These are phyloP conservation scores for Cucurbita argyrosperma DNA, from an alignment of 306 rosid species.

Conservation along the genomic window DNA sequence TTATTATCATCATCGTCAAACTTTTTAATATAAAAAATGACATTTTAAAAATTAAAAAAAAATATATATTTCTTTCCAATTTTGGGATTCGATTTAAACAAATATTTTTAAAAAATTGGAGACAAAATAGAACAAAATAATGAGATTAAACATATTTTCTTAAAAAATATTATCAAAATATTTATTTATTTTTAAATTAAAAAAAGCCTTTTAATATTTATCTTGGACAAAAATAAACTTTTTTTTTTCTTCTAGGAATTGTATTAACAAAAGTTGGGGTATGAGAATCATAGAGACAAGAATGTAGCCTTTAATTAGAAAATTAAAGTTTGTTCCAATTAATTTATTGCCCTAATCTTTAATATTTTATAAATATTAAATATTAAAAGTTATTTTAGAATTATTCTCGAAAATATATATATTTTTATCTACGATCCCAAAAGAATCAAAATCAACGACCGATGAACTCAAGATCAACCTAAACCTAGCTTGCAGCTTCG, in stretches of 20 bases:
- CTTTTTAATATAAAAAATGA: too few relatives aligned
- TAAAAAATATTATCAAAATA: too few relatives aligned
- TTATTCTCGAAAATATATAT: background rate
- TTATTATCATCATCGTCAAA: too few relatives aligned
- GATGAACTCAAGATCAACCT: background rate
- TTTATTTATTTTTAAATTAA: too few relatives aligned
- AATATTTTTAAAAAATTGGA: too few relatives aligned
- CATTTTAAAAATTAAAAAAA: too few relatives aligned
- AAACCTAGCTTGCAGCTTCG: background rate
- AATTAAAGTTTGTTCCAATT: background rate
- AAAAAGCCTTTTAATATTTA: too few relatives aligned
- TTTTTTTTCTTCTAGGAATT: background rate
- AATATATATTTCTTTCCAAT: too few relatives aligned
- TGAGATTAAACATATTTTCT: too few relatives aligned
- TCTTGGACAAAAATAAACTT: too few relatives aligned
- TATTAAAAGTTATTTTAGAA: background rate
- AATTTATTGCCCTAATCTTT: background rate
- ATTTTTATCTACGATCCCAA: background rate
- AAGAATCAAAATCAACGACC: background rate
- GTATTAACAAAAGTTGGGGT: background rate
- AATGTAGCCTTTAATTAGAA: background rate
- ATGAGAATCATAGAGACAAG: background rate
- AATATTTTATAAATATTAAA: background rate
- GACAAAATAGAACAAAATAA: too few relatives aligned
- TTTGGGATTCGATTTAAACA: too few relatives aligned